Evolutionary conservation across 352 stramenopile genomes (phyloP), one percentile per base, ranked within the genome.

Genomic region (Aphanomyces cochlioides): DNA sequence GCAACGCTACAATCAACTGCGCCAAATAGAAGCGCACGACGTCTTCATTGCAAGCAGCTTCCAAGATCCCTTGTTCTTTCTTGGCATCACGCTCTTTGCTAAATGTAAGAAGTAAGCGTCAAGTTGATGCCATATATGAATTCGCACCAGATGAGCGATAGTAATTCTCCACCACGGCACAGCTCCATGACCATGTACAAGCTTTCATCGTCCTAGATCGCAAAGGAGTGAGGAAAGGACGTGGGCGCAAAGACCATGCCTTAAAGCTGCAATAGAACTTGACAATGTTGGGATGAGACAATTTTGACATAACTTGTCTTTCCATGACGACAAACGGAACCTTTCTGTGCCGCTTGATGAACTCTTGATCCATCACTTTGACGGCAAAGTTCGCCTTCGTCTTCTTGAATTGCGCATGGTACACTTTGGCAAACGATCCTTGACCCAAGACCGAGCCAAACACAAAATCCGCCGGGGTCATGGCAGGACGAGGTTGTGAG

Each of bases 11-110:
- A 38, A 97, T 73, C 63, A 99, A 88, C 79, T 99, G 94, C 17
- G 93, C 83, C 39, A 98, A 96, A 73, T 98, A 95, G 67, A 98
- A 97, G 61, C 85, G 79, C n/a, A 91, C 93, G 13, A 98, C 75
- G 34, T 90, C 77, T 37, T 90, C 57, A n/a, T 82, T 84, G 67
- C 87, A 95, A 7, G 88, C 88, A 38, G 74, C 73, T 64, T 96
- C 77, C 19, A 78, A 84, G 63, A 79, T 77, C 3, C 84, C 85
- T 19, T 69, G 78, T 12, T 84, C 83, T 13, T 65, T 66, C 67
- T 90, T 79, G 43, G 78, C 72, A 67, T 96, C 90, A 54, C 93
- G 84, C 64, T 92, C 75, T 47, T 92, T 92, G 21, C 85, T 95
- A 48, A 28, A 2, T 28, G 28, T n/a, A 28, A 28, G 6, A 59